Conservation (phyloP, 805 yeast species). For the Myxozyma melibiosi region DNA sequence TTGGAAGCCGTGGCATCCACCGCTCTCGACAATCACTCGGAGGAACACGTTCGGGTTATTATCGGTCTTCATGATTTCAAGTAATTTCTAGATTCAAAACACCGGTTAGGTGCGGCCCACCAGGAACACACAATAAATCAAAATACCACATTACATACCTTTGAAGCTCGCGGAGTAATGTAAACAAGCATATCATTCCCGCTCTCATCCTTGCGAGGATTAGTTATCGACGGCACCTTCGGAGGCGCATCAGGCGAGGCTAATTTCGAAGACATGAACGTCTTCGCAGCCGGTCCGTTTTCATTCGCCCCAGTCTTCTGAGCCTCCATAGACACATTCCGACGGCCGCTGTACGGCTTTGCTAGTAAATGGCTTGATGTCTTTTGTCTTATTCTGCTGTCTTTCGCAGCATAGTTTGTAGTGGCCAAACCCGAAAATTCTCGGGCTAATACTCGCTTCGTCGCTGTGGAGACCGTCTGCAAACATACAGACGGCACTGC, state of each 20-base stretch:
- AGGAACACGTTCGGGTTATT: constrained; percentile 63
- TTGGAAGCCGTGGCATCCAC: constrained; percentile 98
- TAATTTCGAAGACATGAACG: constrained; percentile 6
- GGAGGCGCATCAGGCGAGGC: constrained; percentile 17
- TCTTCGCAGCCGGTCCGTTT: too few relatives aligned
- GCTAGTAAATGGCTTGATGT: too few relatives aligned
- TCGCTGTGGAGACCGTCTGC: too few relatives aligned
- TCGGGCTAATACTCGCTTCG: too few relatives aligned
- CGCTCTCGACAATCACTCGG: constrained; percentile 81
- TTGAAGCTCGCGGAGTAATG: constrained; percentile 46
- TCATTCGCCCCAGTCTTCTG: background rate
- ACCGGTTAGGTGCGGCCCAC: background rate
- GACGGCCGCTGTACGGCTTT: too few relatives aligned
- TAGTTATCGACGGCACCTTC: constrained; percentile 32
- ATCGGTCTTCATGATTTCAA: constrained; percentile 55
- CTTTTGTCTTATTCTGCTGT: too few relatives aligned
- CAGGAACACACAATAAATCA: background rate
- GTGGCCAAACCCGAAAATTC: too few relatives aligned
- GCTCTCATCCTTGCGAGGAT: constrained; percentile 40
- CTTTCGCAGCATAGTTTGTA: too few relatives aligned
- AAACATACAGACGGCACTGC: too few relatives aligned
- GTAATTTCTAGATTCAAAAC: constrained; percentile 48
- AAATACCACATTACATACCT: constrained; percentile 19
- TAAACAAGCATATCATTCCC: constrained; percentile 45
- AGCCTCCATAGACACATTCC: constrained; percentile 1